Percentiles rank a stretch among this genome's conserved stretches.
Evolutionary conservation across 1,284 basidiomycete species (phyloP).

Genomic region (Cronartium quercuum): DNA sequence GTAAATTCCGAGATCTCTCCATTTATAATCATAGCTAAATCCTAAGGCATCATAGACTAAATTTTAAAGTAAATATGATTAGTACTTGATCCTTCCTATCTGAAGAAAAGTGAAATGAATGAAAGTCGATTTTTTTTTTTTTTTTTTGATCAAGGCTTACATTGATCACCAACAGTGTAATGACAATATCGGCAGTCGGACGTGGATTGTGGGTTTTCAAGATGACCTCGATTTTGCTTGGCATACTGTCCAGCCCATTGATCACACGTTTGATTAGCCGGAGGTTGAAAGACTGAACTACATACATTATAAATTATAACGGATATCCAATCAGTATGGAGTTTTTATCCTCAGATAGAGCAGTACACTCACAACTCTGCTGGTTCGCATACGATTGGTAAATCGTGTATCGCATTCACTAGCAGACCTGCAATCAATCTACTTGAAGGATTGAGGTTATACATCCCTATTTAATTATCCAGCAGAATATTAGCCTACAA

Average conservation of each 20-base stretch:
- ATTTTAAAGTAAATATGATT: neutral
- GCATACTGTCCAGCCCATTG: conserved; percentile 63
- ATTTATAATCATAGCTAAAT: conserved; percentile 47
- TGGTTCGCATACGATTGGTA: conserved; percentile 61
- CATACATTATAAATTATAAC: conserved; percentile 50
- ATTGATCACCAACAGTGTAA: conserved; percentile 50
- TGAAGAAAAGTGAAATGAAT: neutral
- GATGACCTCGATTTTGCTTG: conserved; percentile 59
- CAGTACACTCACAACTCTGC: conserved; percentile 54
- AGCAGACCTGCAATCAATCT: conserved; percentile 57
- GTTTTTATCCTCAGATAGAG: conserved; percentile 73
- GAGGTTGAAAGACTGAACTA: conserved; percentile 66
- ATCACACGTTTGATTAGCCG: conserved; percentile 65
- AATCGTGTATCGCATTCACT: conserved; percentile 70
- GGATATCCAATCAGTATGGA: conserved; percentile 55
- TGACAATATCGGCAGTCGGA: conserved; percentile 65
- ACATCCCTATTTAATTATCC: conserved; percentile 37
- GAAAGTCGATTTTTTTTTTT: neutral
- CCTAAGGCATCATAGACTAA: neutral
- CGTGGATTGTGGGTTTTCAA: conserved; percentile 64
- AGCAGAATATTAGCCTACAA: neutral
- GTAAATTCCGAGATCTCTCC: conserved; percentile 62
- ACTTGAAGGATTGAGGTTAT: conserved; percentile 49
- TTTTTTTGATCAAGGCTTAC: no score
- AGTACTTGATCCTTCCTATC: neutral